A percentile compares a stretch with the other conserved stretches of the same genome.
Conservation (phyloP, 2,329 filamentous ascomycete genomes). For the Pleomassaria siparia region DNA sequence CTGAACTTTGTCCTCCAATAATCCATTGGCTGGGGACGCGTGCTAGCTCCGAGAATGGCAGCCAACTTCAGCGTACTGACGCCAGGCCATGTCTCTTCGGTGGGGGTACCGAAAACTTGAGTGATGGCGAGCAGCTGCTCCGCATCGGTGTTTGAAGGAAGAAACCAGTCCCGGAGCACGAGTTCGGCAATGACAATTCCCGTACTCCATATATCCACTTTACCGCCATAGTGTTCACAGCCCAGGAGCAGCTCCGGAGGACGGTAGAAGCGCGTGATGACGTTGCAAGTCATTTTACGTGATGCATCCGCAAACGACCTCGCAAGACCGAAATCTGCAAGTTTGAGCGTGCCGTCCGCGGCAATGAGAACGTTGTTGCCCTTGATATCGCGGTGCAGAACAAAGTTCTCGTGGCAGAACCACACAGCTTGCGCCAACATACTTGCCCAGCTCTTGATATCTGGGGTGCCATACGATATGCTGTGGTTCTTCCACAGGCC, state of each 20-base stretch:
- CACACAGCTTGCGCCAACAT: constrained; percentile 92
- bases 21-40: constrained; percentile 66
- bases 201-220: constrained; percentile 92
- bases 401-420: constrained; percentile 94
- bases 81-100: constrained; percentile 93
- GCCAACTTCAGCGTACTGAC: constrained; percentile 65
- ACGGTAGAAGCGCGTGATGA: constrained; percentile 96
- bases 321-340: constrained; percentile 96
- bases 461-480: constrained; percentile 80
- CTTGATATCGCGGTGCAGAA: constrained; percentile 97
- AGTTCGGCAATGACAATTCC: constrained; percentile 93
- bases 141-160: constrained; percentile 82
- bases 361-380: constrained; percentile 97
- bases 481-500: constrained; percentile 79
- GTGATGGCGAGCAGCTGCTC: constrained; percentile 84
- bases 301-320: constrained; percentile 87
- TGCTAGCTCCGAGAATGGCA: constrained; percentile 35
- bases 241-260: constrained; percentile 93
- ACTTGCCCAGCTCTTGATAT: constrained; percentile 98
- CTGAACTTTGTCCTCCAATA: constrained; percentile 78
- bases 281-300: constrained; percentile 84
- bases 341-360: constrained; percentile 87
- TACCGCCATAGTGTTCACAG: constrained; percentile 83
- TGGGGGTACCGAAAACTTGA: constrained; percentile 83
- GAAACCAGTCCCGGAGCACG: constrained; percentile 76